phyloP scores from a whole-genome alignment of 208 protist genomes.

The Leishmania martiniquensis region DNA sequence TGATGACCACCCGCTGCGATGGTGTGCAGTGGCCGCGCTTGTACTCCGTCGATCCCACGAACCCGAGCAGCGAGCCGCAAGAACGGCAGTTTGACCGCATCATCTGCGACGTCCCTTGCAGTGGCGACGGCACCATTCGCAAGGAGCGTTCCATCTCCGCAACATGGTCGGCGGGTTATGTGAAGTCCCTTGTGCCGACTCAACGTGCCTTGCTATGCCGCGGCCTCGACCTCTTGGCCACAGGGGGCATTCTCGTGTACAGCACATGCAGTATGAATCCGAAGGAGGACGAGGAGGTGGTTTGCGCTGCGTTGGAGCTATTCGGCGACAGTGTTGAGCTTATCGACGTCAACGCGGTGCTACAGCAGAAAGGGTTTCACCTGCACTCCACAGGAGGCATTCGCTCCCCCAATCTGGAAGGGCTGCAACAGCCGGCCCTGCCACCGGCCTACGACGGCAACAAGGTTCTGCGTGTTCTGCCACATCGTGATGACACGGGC shows the following conservation, averaged over 20 bases:
- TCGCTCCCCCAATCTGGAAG: conserved; percentile 49
- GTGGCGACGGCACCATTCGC: conserved; percentile 95
- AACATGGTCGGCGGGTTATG: conserved; percentile 88
- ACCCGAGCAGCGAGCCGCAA: conserved; percentile 21
- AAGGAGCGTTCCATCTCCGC: conserved; percentile 86
- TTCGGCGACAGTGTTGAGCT: conserved; percentile 84
- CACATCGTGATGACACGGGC: conserved; percentile 89
- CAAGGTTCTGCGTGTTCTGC: conserved; percentile 85
- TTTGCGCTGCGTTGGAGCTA: conserved; percentile 80
- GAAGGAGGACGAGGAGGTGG: conserved; percentile 97
- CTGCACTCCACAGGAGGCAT: conserved; percentile 75
- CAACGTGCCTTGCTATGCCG: conserved; percentile 90
- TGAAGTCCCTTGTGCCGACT: conserved; percentile 85
- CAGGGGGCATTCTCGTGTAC: conserved; percentile 94
- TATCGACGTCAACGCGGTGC: conserved; percentile 77
- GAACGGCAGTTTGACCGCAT: conserved; percentile 88
- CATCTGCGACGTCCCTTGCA: conserved; percentile 96
- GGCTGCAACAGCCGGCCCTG: conserved; percentile 39
- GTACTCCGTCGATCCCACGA: conserved; percentile 41
- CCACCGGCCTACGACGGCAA: conserved; percentile 62
- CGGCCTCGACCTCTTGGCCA: conserved; percentile 83
- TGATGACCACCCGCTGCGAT: conserved; percentile 86
- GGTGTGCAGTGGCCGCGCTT: conserved; percentile 87
- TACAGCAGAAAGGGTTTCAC: conserved; percentile 46
- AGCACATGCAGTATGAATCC: conserved; percentile 97